Base-by-base conservation (phyloP, 352 stramenopile genomes). In the Pythium brassicae region DNA sequence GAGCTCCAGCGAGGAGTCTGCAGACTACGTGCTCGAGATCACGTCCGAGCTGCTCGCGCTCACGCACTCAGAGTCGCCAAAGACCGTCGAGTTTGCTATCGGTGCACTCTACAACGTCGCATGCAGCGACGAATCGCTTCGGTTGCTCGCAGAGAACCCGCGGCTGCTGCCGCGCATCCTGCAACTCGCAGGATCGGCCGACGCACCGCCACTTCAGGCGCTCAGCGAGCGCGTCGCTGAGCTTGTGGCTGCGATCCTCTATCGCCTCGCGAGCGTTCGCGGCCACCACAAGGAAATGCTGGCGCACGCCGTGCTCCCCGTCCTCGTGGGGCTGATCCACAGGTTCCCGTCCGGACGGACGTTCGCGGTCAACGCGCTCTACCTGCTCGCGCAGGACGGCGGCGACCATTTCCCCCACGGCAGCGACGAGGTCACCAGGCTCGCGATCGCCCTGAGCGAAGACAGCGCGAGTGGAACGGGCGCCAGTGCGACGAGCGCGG, bases 51-150 rank as follows among this genome's bases (percentile, higher is more conserved):
- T 92, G 23, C 51, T 92, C 53, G 59, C 65, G 42, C 62, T 92
- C 11, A 72, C 78, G 2, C 52, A 51, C 20, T 73, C 72, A 1
- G 20, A 37, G 0, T 56, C 66, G 15, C 10, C 56, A 2, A 62
- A 59, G 25, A 83, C 71, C 35, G 76, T 69, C 43, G 29, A 74
- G 4, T 90, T 92, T 43, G 78, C 80, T 4, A 62, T 89, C 25
- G 68, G 72, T 6, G 76, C 79, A 19, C 63, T 92, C 7, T 92
- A 88, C 71, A 90, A 90, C 48, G 83, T 92, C 29, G 72, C 76
- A 19, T 90, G 79, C 57, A 85, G 75, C 60, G 83, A 90, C 44
- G 69, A 86, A 20, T 76, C 72, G 6, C 65, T 86, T 23, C 67
- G 69, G 29, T 50, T 89, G 10, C 68, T 92, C 3, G 63, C 53